Percentiles rank a stretch among this genome's conserved stretches.
These are phyloP conservation scores for Plasmodium vinckei DNA, from an alignment of 169 alveolate genomes.

Conservation along the genomic window DNA sequence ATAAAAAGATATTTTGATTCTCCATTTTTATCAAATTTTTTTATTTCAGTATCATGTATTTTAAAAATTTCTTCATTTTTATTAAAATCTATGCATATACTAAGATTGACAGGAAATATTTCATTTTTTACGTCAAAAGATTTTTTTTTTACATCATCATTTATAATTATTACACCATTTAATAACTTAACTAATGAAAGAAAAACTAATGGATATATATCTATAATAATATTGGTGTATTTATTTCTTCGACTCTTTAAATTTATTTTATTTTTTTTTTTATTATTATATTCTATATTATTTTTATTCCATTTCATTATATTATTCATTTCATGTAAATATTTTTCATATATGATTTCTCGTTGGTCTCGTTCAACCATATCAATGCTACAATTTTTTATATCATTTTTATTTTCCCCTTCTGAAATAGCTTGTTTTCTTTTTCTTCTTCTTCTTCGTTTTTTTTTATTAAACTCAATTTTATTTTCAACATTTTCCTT, in stretches of 20 bases:
- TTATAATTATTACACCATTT: slow-evolving; percentile 23
- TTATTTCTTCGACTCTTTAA: slow-evolving; percentile 66
- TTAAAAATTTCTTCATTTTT: slow-evolving; percentile 31
- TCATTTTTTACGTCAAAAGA: slow-evolving; percentile 70
- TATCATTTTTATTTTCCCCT: not conserved
- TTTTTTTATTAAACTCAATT: not conserved
- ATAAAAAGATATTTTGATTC: slow-evolving; percentile 9
- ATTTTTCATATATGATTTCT: slow-evolving; percentile 13
- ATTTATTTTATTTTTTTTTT: slow-evolving; percentile 23
- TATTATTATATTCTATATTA: slow-evolving; percentile 59
- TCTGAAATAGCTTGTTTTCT: not conserved
- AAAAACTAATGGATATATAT: slow-evolving; percentile 61
- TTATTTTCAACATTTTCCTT: slow-evolving; percentile 7
- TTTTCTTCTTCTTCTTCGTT: not conserved
- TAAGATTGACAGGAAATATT: slow-evolving; percentile 26
- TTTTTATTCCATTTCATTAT: slow-evolving; percentile 38
- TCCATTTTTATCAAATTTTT: not conserved
- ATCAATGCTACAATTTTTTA: no score
- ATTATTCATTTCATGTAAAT: slow-evolving; percentile 11
- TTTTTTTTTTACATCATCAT: slow-evolving; percentile 40
- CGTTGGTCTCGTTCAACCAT: not conserved
- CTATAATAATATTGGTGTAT: slow-evolving; percentile 62
- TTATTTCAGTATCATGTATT: slow-evolving; percentile 21
- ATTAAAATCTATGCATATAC: slow-evolving; percentile 24
- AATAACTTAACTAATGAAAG: slow-evolving; percentile 35